Percentiles rank a stretch among this genome's conserved stretches.
Evolutionary conservation across 148 eudicot genomes (phyloP).

Genomic region (Chenopodium quinoa): DNA sequence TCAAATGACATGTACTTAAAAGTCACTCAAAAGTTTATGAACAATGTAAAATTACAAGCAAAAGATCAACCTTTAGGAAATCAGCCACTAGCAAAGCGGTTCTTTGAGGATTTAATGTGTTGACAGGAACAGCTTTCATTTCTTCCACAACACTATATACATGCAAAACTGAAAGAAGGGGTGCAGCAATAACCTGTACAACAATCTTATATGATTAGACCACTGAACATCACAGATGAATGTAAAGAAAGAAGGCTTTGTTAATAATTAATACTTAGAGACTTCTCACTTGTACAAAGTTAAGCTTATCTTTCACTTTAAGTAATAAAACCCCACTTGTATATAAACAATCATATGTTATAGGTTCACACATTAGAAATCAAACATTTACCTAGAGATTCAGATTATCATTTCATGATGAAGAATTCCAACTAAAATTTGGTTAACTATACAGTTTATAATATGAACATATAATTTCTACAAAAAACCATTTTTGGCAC

Average conservation of each 20-base stretch:
- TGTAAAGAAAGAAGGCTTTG: background rate
- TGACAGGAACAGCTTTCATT: constrained; percentile 94
- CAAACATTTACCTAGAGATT: background rate
- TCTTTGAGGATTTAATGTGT: constrained; percentile 91
- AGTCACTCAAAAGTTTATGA: background rate
- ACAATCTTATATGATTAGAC: constrained; percentile 3
- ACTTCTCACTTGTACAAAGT: background rate
- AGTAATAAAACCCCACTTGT: background rate
- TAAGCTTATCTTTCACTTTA: background rate
- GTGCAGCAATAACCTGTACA: constrained; percentile 76
- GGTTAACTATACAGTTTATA: no score
- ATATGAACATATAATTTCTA: no score
- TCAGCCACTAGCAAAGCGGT: constrained; percentile 88
- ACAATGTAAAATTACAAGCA: background rate
- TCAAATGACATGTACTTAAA: background rate
- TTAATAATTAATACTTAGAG: no score
- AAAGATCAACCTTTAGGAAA: constrained; percentile 63
- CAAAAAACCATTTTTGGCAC: no score
- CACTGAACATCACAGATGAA: background rate
- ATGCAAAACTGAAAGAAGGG: constrained; percentile 72
- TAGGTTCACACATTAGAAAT: background rate
- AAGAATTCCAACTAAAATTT: background rate
- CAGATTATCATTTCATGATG: background rate
- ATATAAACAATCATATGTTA: background rate
- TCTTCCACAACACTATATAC: constrained; percentile 80